A percentile compares a stretch with the other conserved stretches of the same genome.
phyloP scores from a whole-genome alignment of 2,329 filamentous ascomycete genomes.

The Venturia aucupariae region DNA sequence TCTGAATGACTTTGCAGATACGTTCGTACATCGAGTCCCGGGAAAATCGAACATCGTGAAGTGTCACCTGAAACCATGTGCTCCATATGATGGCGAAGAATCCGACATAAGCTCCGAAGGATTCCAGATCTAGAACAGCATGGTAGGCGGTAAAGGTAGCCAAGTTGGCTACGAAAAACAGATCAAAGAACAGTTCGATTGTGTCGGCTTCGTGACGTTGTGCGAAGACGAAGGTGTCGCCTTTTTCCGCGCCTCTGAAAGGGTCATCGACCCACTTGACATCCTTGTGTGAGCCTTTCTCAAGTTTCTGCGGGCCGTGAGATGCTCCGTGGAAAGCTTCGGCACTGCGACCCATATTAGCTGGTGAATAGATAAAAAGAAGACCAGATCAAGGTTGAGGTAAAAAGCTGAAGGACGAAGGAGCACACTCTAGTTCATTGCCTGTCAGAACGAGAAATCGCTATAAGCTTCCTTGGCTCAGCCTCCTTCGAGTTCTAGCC shows the following conservation, averaged over 20 bases:
- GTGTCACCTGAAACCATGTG: slow-evolving; percentile 30
- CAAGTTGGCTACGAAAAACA: slow-evolving; percentile 29
- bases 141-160: slow-evolving; percentile 26
- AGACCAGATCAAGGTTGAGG: not conserved
- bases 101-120: slow-evolving; percentile 28
- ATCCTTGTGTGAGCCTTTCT: not conserved
- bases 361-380: not conserved
- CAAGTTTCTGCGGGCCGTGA: not conserved
- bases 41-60: slow-evolving; percentile 32
- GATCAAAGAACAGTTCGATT: slow-evolving; percentile 29
- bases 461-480: not conserved
- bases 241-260: slow-evolving; percentile 27
- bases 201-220: slow-evolving; percentile 26
- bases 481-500: not conserved
- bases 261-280: slow-evolving; percentile 27
- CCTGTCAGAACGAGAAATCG: no score
- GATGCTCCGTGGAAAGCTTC: not conserved
- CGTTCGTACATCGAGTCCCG: slow-evolving; percentile 30
- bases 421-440: not conserved
- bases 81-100: slow-evolving; percentile 31
- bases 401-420: not conserved
- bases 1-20: slow-evolving; percentile 28
- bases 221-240: slow-evolving; percentile 26
- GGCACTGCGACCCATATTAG: not conserved
- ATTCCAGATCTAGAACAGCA: slow-evolving; percentile 18